Evolutionary conservation across 2,329 filamentous ascomycete genomes (phyloP), one percentile per base, ranked within the genome.

Genomic region (Clarireedia homoeocarpa): DNA sequence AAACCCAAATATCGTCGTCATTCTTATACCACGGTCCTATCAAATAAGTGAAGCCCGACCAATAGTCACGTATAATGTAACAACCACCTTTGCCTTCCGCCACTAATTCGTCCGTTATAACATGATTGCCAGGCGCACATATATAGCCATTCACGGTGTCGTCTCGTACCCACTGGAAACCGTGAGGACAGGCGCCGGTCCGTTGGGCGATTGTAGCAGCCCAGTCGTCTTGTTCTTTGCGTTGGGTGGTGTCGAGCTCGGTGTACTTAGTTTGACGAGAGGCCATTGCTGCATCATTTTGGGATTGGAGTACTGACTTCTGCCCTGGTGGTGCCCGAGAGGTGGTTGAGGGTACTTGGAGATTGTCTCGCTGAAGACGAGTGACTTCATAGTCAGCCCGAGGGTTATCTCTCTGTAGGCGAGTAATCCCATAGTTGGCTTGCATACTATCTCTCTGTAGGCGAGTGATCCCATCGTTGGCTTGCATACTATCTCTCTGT

Each of bases 61-160:
- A 6, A 26, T 15, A 20, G 7, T 20, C 2, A 10, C 15, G 12
- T 14, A 5, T 12, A 14, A 17, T 12, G 76, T 78, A 67, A 61
- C 66, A 55, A 20, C n/a, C 6, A 30, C 12, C 47, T 36, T 39
- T 48, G 36, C n/a, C 42, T 51, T 34, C 47, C 6, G 46, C 23
- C 9, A 48, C 9, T 36, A 36, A 27, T 15, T 48, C 46, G 17
- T 48, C 46, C 6, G 46, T 48, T 6, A 48, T 48, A 27, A 20
- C 26, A 27, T 34, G 46, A 36, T 50, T n/a, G 1, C 51, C 49
- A 0, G 51, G 55, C 3, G 38, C 15, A 46, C 63, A 65, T 14
- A 53, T 44, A 48, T 65, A 65, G 10, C 61, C 63, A 7, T 48
- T 47, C 12, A 26, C 1, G n/a, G 17, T 20, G 2, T 53, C 46